Base-by-base conservation (phyloP, 768 basidiomycete species). In the Roridomyces roridus region DNA sequence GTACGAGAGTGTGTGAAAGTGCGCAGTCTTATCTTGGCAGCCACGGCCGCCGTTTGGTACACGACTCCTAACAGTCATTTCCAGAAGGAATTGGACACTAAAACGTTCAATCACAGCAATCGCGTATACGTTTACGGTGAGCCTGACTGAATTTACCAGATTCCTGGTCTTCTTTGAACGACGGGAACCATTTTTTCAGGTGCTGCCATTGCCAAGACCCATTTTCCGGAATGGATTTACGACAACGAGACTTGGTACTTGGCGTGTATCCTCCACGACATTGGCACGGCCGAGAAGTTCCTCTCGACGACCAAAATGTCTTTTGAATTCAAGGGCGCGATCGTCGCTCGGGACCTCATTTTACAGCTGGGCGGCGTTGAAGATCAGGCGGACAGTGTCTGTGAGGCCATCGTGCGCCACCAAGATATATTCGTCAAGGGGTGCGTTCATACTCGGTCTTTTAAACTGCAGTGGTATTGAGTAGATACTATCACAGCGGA, bases 271-370 rank as follows among this genome's bases (percentile, higher is more conserved):
- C 70, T 83, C 55, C 82, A 84, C 61, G 82, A 83, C 61, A 78
- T 83, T 42, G 82, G 82, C 41, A 80, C 80, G 4, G 80, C 79
- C 6, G 74, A 80, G 42, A 71, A 69, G 21, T 83, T 77, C 62
- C 70, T 82, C 42, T 59, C 75, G n/a, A 80, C 77, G 23, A 84
- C 83, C n/a, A 81, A 81, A 57, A 69, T 83, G 68, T 80, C 78
- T 14, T 84, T 85, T 62, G 83, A 85, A 68, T 83, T 81, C 71
- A 80, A 80, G 65, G 80, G 82, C 43, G 82, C 74, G 18, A 80
- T 84, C 48, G 73, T 83, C 12, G 82, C 80, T 31, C 77, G 81
- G 28, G 78, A 82, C 47, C 69, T 79, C 36, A 79, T 83, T 37
- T 64, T 80, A 21, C 63, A 75, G 25, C 65, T 69, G 5, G 77